Base-by-base conservation (phyloP, 1,139 yeast species). In the Geotrichum macrosporum region DNA sequence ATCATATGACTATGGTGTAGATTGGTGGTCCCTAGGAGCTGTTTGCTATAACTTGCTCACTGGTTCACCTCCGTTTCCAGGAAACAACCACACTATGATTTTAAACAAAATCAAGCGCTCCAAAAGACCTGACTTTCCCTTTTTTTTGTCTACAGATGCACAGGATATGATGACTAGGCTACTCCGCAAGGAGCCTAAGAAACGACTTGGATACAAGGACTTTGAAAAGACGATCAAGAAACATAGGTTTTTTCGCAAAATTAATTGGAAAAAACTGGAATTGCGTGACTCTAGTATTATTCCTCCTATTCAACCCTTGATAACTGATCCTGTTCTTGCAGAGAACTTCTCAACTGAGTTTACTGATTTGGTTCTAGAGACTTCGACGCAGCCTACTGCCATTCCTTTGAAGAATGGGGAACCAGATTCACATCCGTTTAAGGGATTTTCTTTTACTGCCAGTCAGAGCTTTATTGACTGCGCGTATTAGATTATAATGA, bases 1-100 rank as follows among this genome's bases (percentile, higher is more conserved):
- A 53, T 80, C 83, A n/a, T 92, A 92, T 62, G 92, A 88, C 55
- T 81, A 77, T 54, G 75, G 81, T 8, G 96, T 94, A 9, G 98
- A 92, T 63, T 92, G 96, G 95, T 92, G 97, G 94, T 87, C 96
- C 0, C 71, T 92, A 26, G 97, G 98, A 0, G 87, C 96, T 55
- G 86, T 92, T 5, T 76, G 87, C 26, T 87, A 72, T 63, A 97
- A 92, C 64, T 74, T 92, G 70, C 70, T 92, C 35, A 84, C 95
- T 0, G 97, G 98, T 0, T 76, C 82, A 41, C 97, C 98, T 1
- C 98, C 98, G 2, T 89, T 87, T 63, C 85, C 95, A 0, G 98
- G 97, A 2, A 82, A 78, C 53, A 87, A 84, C 60, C 85, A 85
- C 61, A 85, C 85, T 62, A 78, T 78, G 47, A 87, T 92, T 41